phyloP scores from a whole-genome alignment of 352 stramenopile species.

The Globisporangium takayamanum region DNA sequence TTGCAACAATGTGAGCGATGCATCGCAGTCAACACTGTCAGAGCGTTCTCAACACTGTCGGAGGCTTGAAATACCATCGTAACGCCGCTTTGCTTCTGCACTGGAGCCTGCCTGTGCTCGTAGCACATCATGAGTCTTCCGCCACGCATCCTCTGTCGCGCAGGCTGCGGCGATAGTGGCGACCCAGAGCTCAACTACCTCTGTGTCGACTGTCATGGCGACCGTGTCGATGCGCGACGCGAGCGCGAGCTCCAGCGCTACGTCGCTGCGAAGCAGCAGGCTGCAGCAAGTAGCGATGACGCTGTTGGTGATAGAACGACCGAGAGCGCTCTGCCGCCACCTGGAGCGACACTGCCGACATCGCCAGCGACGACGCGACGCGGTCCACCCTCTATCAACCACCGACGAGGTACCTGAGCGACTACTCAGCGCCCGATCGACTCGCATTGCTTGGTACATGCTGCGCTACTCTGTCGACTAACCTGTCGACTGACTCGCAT shows the following conservation, averaged over 20 bases:
- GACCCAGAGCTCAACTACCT: slow-evolving; percentile 54
- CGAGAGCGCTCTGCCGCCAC: neutral
- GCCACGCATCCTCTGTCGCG: slow-evolving; percentile 37
- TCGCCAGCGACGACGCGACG: slow-evolving; percentile 15
- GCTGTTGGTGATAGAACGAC: neutral
- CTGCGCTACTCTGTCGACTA: neutral
- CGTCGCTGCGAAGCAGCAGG: slow-evolving; percentile 9
- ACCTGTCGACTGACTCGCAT: neutral
- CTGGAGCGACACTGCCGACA: neutral
- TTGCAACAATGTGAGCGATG: too few relatives aligned
- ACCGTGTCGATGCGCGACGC: slow-evolving; percentile 36
- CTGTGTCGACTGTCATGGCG: slow-evolving; percentile 60
- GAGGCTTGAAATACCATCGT: neutral
- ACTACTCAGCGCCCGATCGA: too few relatives aligned
- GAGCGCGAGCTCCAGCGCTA: slow-evolving; percentile 37
- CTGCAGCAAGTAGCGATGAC: neutral
- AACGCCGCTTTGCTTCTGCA: neutral
- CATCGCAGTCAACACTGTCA: neutral
- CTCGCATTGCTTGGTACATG: too few relatives aligned
- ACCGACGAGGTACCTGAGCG: slow-evolving; percentile 31
- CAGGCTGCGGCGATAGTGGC: slow-evolving; percentile 50
- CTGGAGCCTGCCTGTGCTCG: neutral
- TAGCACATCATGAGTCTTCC: slow-evolving; percentile 34
- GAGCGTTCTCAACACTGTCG: neutral
- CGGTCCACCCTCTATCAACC: slow-evolving; percentile 38